phyloP scores from a whole-genome alignment of 108 stramenopile species.

The Hondaea fermentalgiana region DNA sequence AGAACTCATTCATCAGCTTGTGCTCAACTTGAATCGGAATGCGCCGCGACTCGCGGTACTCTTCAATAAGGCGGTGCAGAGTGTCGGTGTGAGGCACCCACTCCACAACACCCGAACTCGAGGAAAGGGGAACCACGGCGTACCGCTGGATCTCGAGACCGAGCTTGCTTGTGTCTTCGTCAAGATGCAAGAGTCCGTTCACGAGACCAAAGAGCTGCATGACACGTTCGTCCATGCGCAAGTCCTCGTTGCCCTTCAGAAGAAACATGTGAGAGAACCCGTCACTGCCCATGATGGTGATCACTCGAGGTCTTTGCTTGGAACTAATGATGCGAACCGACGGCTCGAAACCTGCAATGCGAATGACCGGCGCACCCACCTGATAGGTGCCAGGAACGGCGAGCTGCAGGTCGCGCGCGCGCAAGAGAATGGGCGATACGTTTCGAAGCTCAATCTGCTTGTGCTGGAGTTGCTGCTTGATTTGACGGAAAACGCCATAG shows the following conservation, averaged over 20 bases:
- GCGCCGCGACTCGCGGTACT: constrained; percentile 79
- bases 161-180: constrained; percentile 77
- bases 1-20: constrained; percentile 74
- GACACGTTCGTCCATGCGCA: constrained; percentile 96
- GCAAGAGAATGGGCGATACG: constrained; percentile 74
- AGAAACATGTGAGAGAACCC: constrained; percentile 92
- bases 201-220: constrained; percentile 99
- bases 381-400: constrained; percentile 93
- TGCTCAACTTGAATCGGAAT: constrained; percentile 86
- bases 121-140: constrained; percentile 82
- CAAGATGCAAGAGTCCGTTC: constrained; percentile 89
- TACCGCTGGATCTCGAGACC: constrained; percentile 90
- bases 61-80: constrained; percentile 82
- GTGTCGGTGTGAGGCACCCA: constrained; percentile 98
- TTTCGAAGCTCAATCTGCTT: constrained; percentile 79
- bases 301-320: constrained; percentile 95
- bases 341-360: constrained; percentile 71
- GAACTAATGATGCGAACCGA: constrained; percentile 83
- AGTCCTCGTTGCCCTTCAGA: constrained; percentile 97
- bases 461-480: constrained; percentile 87
- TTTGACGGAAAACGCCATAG: constrained; percentile 82
- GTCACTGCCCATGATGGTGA: constrained; percentile 80
- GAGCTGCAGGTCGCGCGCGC: constrained; percentile 72
- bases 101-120: constrained; percentile 89
- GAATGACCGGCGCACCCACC: constrained; percentile 52